Base-by-base conservation (phyloP, 768 basidiomycete species). In the Jaapia argillacea region DNA sequence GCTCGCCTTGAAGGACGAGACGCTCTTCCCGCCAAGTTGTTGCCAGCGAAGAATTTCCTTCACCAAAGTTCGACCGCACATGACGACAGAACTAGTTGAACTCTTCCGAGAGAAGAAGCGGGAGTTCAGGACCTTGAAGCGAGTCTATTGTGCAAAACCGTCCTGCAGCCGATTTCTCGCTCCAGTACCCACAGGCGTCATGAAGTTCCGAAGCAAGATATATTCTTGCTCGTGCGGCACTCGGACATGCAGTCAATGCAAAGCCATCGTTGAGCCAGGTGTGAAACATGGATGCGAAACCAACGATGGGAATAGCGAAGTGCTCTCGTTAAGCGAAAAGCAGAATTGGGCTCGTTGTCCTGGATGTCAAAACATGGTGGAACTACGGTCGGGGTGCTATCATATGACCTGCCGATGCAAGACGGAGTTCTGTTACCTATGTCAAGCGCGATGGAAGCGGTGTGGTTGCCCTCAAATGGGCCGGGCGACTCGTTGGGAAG, bases 401-500 rank as follows among this genome's bases (percentile, higher is more conserved):
- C 67, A 70, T 45, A 66, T 70, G 61, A 62, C 61, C 2, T 69
- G 68, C 42, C 47, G 58, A 22, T 69, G 67, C 50, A 44, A 50
- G 31, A 60, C 59, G 7, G 53, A 68, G 40, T 69, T 69, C 36
- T 69, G 67, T 48, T 70, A 69, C 39, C 48, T 77, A 64, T 68
- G 77, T 65, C 41, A 42, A 13, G 50, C 24, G 24, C 27, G 23
- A 20, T 57, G 57, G 57, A 55, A 57, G 48, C 55, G 33, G 10
- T 58, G 57, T 36, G 21, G 4, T 4, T 58, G 57, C 36, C 39
- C 47, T 3, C 45, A 28, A 22, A 42, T 40, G 45, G 45, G n/a
- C n/a, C n/a, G n/a, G n/a, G n/a, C n/a, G n/a, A n/a, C n/a, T n/a
- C n/a, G n/a, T n/a, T n/a, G n/a, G n/a, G n/a, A n/a, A n/a, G n/a